These are phyloP conservation scores for Candida nitratophila DNA, from an alignment of 805 yeast genomes.

Conservation along the genomic window DNA sequence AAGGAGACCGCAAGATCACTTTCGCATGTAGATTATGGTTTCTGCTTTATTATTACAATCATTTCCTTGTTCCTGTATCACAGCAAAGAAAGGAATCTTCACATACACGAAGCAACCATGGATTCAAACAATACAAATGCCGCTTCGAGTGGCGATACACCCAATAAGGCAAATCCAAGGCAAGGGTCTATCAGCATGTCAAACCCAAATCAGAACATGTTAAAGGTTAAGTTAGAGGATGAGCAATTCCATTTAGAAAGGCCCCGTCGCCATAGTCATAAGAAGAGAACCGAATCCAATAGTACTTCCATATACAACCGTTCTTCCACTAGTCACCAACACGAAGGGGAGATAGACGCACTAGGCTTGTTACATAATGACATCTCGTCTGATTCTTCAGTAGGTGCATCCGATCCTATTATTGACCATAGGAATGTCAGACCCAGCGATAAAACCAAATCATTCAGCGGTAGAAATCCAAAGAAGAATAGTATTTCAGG, in stretches of 20 bases:
- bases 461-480: background rate
- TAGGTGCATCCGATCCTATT: conserved; percentile 10
- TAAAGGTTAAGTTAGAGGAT: too few relatives aligned
- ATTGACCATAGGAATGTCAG: conserved; percentile 17
- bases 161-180: too few relatives aligned
- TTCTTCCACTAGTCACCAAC: background rate
- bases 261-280: background rate
- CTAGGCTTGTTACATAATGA: conserved; percentile 21
- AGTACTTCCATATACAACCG: background rate
- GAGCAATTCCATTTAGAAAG: background rate
- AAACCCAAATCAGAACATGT: too few relatives aligned
- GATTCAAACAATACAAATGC: too few relatives aligned
- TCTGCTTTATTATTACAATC: too few relatives aligned
- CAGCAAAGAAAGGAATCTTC: too few relatives aligned
- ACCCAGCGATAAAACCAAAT: background rate
- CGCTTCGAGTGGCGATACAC: too few relatives aligned
- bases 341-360: conserved; percentile 21
- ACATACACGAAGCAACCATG: too few relatives aligned
- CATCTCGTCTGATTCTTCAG: conserved; percentile 11
- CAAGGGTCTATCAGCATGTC: too few relatives aligned
- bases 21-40: too few relatives aligned
- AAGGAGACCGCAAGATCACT: too few relatives aligned
- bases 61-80: too few relatives aligned
- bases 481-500: background rate
- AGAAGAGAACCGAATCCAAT: background rate